Evolutionary conservation across 1,284 basidiomycete species (phyloP), one percentile per base, ranked within the genome.

Genomic region (Coniophora puteana): DNA sequence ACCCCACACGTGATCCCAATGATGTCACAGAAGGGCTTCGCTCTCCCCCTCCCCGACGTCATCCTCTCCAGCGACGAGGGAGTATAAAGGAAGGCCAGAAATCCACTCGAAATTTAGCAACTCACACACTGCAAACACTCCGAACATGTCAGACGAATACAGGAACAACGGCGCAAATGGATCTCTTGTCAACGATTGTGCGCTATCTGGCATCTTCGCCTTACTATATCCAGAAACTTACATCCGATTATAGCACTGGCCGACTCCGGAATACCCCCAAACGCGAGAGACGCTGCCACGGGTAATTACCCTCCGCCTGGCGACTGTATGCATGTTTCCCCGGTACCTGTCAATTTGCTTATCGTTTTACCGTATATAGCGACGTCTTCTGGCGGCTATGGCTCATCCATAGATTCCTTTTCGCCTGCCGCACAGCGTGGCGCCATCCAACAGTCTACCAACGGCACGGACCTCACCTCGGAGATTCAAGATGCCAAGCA

Each of bases 1-100:
- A 51, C 54, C 54, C 55, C 0, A 0, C 54, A 56, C 54, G 52
- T 56, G 54, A 57, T 28, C 29, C 31, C 10, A 31, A 38, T 36
- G 32, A 27, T 26, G 7, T 8, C 14, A n/a, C 17, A 31, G 35
- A 10, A 10, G 10, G 10, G 10, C 26, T 27, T 10, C 26, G 10
- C 10, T 27, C 10, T 27, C 10, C 10, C 26, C 10, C 26, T 14
- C 10, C 18, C 8, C 5, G 5, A 14, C 8, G 23, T 8, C 18
- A 5, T 20, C 18, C 23, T 21, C 17, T 20, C 5, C 26, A 27
- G 26, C n/a, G n/a, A n/a, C n/a, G n/a, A n/a, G n/a, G n/a, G n/a
- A n/a, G n/a, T n/a, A n/a, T n/a, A n/a, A n/a, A n/a, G n/a, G n/a
- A n/a, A n/a, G n/a, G n/a, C n/a, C n/a, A n/a, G n/a, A n/a, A n/a